Conservation (phyloP, 2,329 filamentous ascomycete genomes). For the Elsinoe batatas region DNA sequence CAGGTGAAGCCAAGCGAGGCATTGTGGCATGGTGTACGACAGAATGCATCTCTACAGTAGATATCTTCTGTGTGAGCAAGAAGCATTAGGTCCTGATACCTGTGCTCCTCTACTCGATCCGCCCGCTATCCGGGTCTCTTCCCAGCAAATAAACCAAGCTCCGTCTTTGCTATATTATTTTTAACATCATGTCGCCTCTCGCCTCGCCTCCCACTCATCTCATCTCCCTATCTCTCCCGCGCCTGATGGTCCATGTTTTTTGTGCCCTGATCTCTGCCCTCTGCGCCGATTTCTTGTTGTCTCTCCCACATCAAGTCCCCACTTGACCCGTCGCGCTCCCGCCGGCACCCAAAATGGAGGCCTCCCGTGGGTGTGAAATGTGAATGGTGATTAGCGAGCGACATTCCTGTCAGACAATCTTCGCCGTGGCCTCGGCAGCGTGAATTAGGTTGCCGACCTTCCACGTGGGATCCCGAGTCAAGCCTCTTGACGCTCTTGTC, state of each 20-base stretch:
- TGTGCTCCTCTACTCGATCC: background rate
- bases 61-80: too few species aligned
- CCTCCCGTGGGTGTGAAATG: too few species aligned
- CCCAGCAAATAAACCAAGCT: background rate
- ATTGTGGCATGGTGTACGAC: background rate
- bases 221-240: conserved; percentile 4
- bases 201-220: background rate
- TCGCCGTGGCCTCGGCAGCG: conserved; percentile 3
- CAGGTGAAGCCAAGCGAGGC: background rate
- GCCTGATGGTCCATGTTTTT: background rate
- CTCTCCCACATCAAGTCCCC: background rate
- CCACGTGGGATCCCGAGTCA: conserved; percentile 12
- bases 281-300: background rate
- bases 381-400: background rate
- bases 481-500: background rate
- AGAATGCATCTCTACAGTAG: too few species aligned
- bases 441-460: conserved; percentile 10
- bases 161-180: conserved; percentile 1
- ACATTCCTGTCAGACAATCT: background rate
- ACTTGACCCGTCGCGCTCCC: conserved; percentile 1
- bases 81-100: background rate
- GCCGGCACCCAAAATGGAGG: background rate
- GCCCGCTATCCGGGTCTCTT: background rate
- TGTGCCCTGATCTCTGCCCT: background rate
- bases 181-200: conserved; percentile 3